These are phyloP conservation scores for Sechiopsis laciniata DNA, from an alignment of 306 rosid genomes.

Conservation along the genomic window DNA sequence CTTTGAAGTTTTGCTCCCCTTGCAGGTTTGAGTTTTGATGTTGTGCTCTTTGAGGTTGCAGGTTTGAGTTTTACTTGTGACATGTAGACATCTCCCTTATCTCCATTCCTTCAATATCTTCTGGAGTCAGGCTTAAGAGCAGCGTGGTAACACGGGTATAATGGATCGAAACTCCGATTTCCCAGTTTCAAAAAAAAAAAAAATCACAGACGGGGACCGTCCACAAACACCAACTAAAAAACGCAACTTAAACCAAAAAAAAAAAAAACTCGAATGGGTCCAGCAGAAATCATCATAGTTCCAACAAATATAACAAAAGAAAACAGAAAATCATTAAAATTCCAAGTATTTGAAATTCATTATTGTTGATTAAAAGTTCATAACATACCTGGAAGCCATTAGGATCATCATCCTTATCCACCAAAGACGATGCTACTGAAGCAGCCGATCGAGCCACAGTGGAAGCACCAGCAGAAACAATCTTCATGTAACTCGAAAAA, in stretches of 20 bases:
- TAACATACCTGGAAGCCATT: constrained; percentile 68
- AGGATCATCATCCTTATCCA: constrained; percentile 66
- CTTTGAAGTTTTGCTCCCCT: too few relatives aligned
- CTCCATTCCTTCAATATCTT: too few relatives aligned
- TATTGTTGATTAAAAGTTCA: neutral
- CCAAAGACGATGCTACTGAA: constrained; percentile 82
- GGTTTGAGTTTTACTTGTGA: too few relatives aligned
- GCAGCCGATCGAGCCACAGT: constrained; percentile 92
- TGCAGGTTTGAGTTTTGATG: too few relatives aligned
- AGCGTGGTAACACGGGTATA: too few relatives aligned
- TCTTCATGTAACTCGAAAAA: constrained; percentile 70
- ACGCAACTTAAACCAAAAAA: neutral
- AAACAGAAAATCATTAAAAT: neutral
- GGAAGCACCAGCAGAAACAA: constrained; percentile 90
- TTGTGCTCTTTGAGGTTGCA: too few relatives aligned
- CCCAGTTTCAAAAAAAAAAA: too few relatives aligned
- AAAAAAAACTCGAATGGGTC: neutral
- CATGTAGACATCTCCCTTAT: too few relatives aligned
- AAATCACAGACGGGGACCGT: neutral
- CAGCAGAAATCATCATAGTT: neutral
- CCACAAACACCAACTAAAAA: constrained; percentile 2
- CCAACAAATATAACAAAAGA: neutral
- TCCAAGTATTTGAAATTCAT: constrained; percentile 2
- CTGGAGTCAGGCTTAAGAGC: too few relatives aligned
- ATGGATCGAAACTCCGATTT: too few relatives aligned